A percentile compares a stretch with the other conserved stretches of the same genome.
phyloP scores from a whole-genome alignment of 2,329 filamentous ascomycete species.

The Sarocladiaceae sp. region DNA sequence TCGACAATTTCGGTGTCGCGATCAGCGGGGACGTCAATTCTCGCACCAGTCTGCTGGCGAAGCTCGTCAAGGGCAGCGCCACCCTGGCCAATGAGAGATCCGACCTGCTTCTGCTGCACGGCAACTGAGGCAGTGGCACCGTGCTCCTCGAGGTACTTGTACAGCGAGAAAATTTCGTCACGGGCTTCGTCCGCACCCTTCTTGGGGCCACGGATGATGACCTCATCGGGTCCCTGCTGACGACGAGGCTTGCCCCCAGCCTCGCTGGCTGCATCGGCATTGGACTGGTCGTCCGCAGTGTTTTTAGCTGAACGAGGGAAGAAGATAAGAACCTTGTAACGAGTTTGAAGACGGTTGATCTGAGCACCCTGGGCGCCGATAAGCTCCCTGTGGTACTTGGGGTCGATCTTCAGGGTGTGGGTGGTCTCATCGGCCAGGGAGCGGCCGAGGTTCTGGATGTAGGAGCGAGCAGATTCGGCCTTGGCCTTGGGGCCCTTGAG shows the following conservation, averaged over 20 bases:
- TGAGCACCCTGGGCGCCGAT: conserved; percentile 84
- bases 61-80: conserved; percentile 88
- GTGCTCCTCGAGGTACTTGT: conserved; percentile 87
- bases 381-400: conserved; percentile 88
- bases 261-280: conserved; percentile 64
- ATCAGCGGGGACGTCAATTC: conserved; percentile 84
- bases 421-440: conserved; percentile 88
- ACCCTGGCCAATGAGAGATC: conserved; percentile 87
- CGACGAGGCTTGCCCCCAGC: conserved; percentile 57
- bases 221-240: conserved; percentile 79
- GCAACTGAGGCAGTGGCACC: conserved; percentile 73
- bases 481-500: conserved; percentile 95
- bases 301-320: conserved; percentile 68
- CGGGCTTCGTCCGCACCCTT: conserved; percentile 88
- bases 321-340: conserved; percentile 91
- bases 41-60: conserved; percentile 74
- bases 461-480: conserved; percentile 75
- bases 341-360: conserved; percentile 85
- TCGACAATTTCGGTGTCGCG: conserved; percentile 72
- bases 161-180: conserved; percentile 81
- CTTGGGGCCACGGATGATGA: conserved; percentile 84
- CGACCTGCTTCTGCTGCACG: conserved; percentile 85
- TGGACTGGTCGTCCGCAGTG: conserved; percentile 62
- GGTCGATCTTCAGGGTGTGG: conserved; percentile 80
- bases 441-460: conserved; percentile 73